Base-by-base conservation (phyloP, 2,329 filamentous ascomycete species). In the Cladosporium colombiae region DNA sequence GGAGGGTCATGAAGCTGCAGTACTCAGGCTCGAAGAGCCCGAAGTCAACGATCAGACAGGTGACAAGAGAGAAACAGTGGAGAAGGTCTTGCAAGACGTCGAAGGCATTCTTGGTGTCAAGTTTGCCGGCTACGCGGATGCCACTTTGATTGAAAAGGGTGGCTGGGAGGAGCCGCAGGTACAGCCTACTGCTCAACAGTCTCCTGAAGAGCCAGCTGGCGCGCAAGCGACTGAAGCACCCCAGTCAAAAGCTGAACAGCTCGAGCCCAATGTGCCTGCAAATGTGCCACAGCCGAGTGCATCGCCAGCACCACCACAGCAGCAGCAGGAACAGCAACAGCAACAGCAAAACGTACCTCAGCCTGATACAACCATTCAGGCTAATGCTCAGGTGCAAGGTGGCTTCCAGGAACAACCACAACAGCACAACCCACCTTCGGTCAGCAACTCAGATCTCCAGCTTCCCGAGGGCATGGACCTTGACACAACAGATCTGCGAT, bases 41-140 rank as follows among this genome's bases (percentile, higher is more conserved):
- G 79, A 11, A 75, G 79, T 61, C 75, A 72, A 71, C 46, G 70
- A 68, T 5, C 78, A 37, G 16, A 27, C 57, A n/a, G 64, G 62
- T 27, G 66, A 44, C 18, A 80, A 65, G 65, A 81, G 79, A 69
- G 84, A 84, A 73, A 86, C 83, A 18, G 81, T 93, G 14, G 89
- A 93, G 29, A 88, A 91, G 62, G 88, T 97, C 46, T 84, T 93
- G 27, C 83, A 86, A 50, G 87, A 91, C 64, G 86, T 97, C 1
- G 92, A 97, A 79, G 81, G 84, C 60, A 81, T 87, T 2, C 83
- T 91, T n/a, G 88, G 88, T 21, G 88, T 88, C 64, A 88, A 86
- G 68, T 79, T 81, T 37, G 80, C 92, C 77, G 68, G 65, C 52
- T 74, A 72, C 18, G 72, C 71, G 23, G 70, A 74, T 31, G 72